A percentile compares a stretch with the other conserved stretches of the same genome.
phyloP scores from a whole-genome alignment of 2,329 filamentous ascomycete genomes.

The Venturia nashicola region DNA sequence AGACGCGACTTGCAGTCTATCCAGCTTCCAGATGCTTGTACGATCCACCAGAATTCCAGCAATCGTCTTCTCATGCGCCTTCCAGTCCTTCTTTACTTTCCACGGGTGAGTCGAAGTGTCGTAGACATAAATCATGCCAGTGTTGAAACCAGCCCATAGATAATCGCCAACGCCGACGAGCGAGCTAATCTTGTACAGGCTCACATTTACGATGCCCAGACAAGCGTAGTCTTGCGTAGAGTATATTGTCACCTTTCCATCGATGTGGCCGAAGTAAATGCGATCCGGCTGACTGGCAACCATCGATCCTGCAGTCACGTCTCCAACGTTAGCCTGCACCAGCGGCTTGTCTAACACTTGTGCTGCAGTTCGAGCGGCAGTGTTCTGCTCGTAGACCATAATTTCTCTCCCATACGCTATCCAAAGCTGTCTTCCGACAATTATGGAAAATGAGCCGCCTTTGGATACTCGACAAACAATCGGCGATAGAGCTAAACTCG shows the following conservation, averaged over 20 bases:
- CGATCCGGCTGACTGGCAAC: conserved; percentile 63
- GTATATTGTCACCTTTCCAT: conserved; percentile 93
- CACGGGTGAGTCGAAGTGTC: conserved; percentile 74
- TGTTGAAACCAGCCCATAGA: conserved; percentile 91
- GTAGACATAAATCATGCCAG: conserved; percentile 86
- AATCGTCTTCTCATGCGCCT: conserved; percentile 74
- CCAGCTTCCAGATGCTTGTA: conserved; percentile 74
- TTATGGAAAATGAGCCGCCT: conserved; percentile 78
- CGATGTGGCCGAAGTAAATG: conserved; percentile 81
- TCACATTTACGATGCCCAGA: conserved; percentile 70
- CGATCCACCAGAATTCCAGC: conserved; percentile 65
- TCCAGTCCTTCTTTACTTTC: conserved; percentile 89
- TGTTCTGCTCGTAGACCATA: conserved; percentile 62
- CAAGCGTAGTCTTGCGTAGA: conserved; percentile 65
- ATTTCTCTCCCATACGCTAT: conserved; percentile 79
- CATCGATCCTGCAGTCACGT: conserved; percentile 73
- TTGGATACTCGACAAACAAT: conserved; percentile 67
- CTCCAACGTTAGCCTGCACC: conserved; percentile 60
- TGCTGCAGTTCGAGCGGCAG: conserved; percentile 39
- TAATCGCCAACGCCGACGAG: conserved; percentile 68
- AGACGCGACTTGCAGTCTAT: conserved; percentile 73
- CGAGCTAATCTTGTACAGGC: conserved; percentile 88
- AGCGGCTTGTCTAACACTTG: conserved; percentile 64
- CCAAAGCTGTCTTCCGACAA: conserved; percentile 79
- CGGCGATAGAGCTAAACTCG: conserved; percentile 62